A percentile compares a stretch with the other conserved stretches of the same genome.
phyloP scores from a whole-genome alignment of 1,284 basidiomycete genomes.

The Mrakiaceae sp. region DNA sequence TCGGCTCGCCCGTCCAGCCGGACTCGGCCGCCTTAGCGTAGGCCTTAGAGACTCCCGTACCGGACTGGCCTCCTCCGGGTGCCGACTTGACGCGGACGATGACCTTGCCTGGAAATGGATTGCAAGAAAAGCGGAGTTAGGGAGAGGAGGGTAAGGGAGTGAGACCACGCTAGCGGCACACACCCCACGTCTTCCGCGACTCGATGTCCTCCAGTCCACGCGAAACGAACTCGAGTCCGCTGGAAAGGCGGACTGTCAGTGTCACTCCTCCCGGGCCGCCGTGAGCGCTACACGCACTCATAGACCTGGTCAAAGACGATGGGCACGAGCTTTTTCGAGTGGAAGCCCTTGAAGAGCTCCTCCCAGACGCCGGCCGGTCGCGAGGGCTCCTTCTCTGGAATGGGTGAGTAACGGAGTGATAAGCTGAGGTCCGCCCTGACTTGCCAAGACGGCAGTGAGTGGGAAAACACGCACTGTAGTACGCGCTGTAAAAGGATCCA shows the following conservation, averaged over 20 bases:
- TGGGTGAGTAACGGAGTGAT: neutral
- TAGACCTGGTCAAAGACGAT: conserved; percentile 63
- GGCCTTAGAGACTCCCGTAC: no score
- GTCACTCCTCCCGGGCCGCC: conserved; percentile 36
- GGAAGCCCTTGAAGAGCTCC: conserved; percentile 59
- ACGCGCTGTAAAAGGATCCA: neutral
- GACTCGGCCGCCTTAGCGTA: conserved; percentile 29
- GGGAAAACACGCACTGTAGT: conserved; percentile 6
- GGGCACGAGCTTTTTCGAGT: conserved; percentile 54
- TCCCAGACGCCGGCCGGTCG: conserved; percentile 61
- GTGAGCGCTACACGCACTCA: conserved; percentile 25
- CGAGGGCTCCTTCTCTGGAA: conserved; percentile 53
- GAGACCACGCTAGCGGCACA: no score
- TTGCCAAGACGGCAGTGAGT: neutral
- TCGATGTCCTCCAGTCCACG: conserved; percentile 43
- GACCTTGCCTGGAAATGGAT: conserved; percentile 43
- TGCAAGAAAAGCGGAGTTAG: no score
- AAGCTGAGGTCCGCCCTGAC: neutral
- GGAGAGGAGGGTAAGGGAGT: no score
- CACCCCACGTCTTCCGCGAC: conserved; percentile 76
- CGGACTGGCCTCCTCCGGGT: no score
- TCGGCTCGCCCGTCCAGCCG: neutral
- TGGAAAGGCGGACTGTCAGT: neutral
- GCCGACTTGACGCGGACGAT: conserved; percentile 49
- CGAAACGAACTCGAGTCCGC: conserved; percentile 56